Percentiles rank a stretch among this genome's conserved stretches.
These are phyloP conservation scores for Paralagenidium karlingii DNA, from an alignment of 352 stramenopile genomes.

Conservation along the genomic window DNA sequence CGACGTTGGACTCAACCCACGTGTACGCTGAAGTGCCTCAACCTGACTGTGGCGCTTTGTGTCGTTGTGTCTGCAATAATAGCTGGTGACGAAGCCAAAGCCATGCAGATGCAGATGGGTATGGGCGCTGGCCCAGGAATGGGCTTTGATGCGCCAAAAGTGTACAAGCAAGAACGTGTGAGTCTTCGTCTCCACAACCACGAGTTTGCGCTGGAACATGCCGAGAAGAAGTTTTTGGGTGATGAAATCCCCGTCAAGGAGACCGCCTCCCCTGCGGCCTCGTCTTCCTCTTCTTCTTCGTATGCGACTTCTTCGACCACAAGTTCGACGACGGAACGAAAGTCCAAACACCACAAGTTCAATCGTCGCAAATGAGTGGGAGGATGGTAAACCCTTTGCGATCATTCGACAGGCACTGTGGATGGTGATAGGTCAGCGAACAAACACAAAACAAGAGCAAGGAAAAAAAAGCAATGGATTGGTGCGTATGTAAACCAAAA, in stretches of 20 bases:
- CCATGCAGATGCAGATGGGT: slow-evolving; percentile 89
- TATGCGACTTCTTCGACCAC: background rate
- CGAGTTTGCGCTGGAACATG: slow-evolving; percentile 67
- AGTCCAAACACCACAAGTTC: slow-evolving; percentile 1
- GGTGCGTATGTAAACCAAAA: no score
- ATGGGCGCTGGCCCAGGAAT: slow-evolving; percentile 78
- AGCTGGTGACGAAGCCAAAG: slow-evolving; percentile 79
- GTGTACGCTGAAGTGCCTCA: background rate
- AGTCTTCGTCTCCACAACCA: slow-evolving; percentile 73
- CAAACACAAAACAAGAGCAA: no score
- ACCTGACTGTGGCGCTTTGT: background rate
- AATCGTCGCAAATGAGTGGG: background rate
- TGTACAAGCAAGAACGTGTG: slow-evolving; percentile 84
- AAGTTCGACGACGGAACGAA: background rate
- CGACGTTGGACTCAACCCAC: background rate
- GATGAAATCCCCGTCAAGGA: slow-evolving; percentile 39
- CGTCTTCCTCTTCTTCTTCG: background rate
- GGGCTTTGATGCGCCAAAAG: slow-evolving; percentile 82
- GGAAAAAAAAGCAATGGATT: no score
- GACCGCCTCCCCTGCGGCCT: slow-evolving; percentile 1
- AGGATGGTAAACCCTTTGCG: background rate
- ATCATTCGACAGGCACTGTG: no score
- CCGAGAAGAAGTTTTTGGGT: slow-evolving; percentile 73
- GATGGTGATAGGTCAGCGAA: no score
- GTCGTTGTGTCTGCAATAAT: background rate